These are phyloP conservation scores for Thozetella sp. DNA, from an alignment of 495 filamentous ascomycete genomes.

Conservation along the genomic window DNA sequence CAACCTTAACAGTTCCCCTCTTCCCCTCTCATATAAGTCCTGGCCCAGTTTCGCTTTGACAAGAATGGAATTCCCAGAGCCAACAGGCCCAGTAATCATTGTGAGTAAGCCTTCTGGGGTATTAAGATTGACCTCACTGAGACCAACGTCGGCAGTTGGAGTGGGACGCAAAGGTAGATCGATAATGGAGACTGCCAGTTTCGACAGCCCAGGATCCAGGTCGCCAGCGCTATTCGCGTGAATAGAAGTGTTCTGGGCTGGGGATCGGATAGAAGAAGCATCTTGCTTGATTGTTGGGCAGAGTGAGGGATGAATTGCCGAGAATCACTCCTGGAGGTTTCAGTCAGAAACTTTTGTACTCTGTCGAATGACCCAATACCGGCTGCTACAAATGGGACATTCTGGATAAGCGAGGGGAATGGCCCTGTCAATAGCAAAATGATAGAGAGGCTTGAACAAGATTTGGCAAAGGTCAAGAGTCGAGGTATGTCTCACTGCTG, in stretches of 20 bases:
- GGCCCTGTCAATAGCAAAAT: neutral
- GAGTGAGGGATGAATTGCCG: neutral
- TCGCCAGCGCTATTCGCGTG: no score
- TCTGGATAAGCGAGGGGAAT: neutral
- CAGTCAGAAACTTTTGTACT: neutral
- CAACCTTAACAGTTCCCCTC: neutral
- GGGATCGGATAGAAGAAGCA: no score
- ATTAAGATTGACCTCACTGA: neutral
- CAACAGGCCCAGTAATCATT: neutral
- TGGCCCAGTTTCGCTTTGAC: neutral
- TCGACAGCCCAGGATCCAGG: no score
- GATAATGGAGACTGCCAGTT: neutral
- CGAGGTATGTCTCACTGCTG: neutral
- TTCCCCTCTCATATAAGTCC: neutral
- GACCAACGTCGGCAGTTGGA: neutral
- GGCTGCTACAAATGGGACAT: neutral
- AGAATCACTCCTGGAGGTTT: neutral
- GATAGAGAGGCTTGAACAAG: neutral
- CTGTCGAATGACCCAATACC: neutral
- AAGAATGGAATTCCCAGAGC: neutral
- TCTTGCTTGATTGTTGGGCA: no score
- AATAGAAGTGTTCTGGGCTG: no score
- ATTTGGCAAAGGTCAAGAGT: neutral
- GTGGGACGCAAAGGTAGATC: neutral
- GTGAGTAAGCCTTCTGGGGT: neutral